Percentiles rank a stretch among this genome's conserved stretches.
Evolutionary conservation across 2,329 filamentous ascomycete genomes (phyloP).

Genomic region (Cryphonectria parasitica): DNA sequence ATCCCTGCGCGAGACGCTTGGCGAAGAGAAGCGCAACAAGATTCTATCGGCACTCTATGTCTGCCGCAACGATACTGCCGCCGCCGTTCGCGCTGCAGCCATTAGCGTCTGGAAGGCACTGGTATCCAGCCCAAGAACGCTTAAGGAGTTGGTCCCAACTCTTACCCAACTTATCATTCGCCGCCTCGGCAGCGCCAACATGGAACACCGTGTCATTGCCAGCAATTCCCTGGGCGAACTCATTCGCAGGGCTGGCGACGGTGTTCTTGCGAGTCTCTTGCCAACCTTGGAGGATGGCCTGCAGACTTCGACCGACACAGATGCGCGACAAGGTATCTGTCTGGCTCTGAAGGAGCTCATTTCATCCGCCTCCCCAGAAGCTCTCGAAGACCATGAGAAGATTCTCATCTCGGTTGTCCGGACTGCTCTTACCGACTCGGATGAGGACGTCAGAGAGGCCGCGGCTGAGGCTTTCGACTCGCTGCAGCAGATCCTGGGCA

Average conservation of each 20-base stretch:
- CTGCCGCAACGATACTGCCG: conserved; percentile 94
- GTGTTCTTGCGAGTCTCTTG: conserved; percentile 83
- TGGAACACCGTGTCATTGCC: conserved; percentile 98
- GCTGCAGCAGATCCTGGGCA: conserved; percentile 89
- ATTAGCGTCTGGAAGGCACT: conserved; percentile 96
- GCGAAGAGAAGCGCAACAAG: conserved; percentile 95
- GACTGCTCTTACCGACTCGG: conserved; percentile 86
- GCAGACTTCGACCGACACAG: conserved; percentile 83
- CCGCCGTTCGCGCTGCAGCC: conserved; percentile 85
- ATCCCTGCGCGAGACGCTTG: conserved; percentile 91
- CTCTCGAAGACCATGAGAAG: conserved; percentile 92
- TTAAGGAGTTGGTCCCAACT: conserved; percentile 94
- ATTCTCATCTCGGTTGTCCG: conserved; percentile 93
- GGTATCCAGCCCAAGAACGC: conserved; percentile 85
- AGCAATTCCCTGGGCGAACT: conserved; percentile 95
- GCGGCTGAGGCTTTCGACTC: conserved; percentile 97
- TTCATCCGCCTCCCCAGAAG: conserved; percentile 82
- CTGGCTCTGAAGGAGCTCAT: conserved; percentile 95
- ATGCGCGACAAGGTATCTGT: conserved; percentile 96
- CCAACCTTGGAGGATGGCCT: conserved; percentile 93
- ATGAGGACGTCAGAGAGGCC: conserved; percentile 89
- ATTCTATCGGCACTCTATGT: conserved; percentile 97
- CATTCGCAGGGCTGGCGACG: conserved; percentile 94
- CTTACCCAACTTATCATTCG: conserved; percentile 94
- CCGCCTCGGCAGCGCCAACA: conserved; percentile 90